Base-by-base conservation (phyloP, 768 basidiomycete genomes). In the Russula brevipes region DNA sequence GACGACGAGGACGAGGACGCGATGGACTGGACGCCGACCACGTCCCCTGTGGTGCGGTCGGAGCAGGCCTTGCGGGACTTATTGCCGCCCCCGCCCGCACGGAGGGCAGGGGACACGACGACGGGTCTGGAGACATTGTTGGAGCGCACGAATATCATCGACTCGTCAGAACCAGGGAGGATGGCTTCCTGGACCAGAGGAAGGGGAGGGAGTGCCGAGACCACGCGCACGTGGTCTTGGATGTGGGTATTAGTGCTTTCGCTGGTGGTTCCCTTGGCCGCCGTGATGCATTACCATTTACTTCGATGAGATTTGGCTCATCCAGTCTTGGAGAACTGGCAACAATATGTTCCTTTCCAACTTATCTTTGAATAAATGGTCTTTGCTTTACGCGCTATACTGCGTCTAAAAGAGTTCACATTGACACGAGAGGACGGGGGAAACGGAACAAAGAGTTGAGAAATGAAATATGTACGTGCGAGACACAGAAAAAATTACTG, bases 1-100 rank as follows among this genome's bases (percentile, higher is more conserved):
- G 53, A 45, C n/a, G 63, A 68, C 16, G 67, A 53, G 16, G 69
- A 44, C 33, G 69, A 55, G 19, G 78, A 82, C 53, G 81, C 79
- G 24, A 85, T 85, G 83, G 84, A 92, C 70, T 89, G 87, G 89
- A 81, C 79, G 12, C 88, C 89, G 0, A 85, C 84, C 1, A 16
- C 36, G 14, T 42, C 52, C 1, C 47, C 59, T n/a, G 47, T 56
- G 10, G 59, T 35, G 35, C 35, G 45, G 11, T 54, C 46, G 10
- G 53, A 31, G 36, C 47, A 10, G 35, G 39, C 41, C 16, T 10
- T 57, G 31, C 44, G 44, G 1, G 41, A 42, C 9, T n/a, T 33
- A 12, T 31, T 51, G 36, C 24, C 24, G 24, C 38, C 30, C 9
- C 24, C 24, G 24, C 38, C 30, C 9, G 55, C 46, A 1, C 45